Evolutionary conservation across 1,284 basidiomycete genomes (phyloP).

Genomic region (Psilocybe mexicana): DNA sequence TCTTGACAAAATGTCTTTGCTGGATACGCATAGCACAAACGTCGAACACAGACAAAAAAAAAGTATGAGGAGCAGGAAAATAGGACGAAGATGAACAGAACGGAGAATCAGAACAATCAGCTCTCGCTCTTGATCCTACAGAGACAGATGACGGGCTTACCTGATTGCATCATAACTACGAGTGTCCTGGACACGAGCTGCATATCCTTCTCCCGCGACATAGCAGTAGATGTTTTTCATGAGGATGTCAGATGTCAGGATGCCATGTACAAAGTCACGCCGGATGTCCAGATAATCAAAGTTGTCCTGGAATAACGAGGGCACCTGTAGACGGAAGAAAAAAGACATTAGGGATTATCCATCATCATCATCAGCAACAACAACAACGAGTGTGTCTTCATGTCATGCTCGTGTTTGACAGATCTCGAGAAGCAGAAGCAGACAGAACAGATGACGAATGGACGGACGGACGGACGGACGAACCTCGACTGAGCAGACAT

Average conservation of each 20-base stretch:
- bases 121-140: too few species aligned
- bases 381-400: too few species aligned
- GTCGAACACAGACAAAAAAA: not conserved
- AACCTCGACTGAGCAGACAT: constrained; percentile 91
- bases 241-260: constrained; percentile 92
- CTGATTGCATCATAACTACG: constrained; percentile 88
- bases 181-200: constrained; percentile 87
- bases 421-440: not conserved
- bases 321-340: constrained; percentile 57
- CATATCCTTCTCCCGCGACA: constrained; percentile 83
- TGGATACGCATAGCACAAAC: constrained; percentile 29
- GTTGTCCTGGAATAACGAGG: constrained; percentile 97
- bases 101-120: not conserved
- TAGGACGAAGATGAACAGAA: not conserved
- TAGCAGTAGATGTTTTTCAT: constrained; percentile 95
- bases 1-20: constrained; percentile 88
- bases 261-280: constrained; percentile 93
- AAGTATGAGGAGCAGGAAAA: not conserved
- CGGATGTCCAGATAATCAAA: constrained; percentile 96
- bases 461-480: constrained; percentile 39
- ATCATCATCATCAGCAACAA: too few species aligned
- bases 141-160: constrained; percentile 34
- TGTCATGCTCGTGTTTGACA: not conserved
- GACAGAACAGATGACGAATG: too few species aligned
- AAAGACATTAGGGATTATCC: not conserved